Base-by-base conservation (phyloP, 169 alveolate species). In the Perkinsus olseni region DNA sequence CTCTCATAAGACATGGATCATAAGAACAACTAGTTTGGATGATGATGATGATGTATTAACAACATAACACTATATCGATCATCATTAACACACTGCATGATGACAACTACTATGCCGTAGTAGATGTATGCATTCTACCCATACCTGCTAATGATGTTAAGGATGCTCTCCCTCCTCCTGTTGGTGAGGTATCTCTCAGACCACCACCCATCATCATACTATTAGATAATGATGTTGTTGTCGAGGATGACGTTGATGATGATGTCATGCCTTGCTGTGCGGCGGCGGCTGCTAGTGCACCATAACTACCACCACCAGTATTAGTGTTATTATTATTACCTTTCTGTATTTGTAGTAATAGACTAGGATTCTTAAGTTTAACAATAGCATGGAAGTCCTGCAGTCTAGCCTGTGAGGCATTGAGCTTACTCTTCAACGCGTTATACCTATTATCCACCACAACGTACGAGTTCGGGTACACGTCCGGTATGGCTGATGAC, bases 331-430 rank as follows among this genome's bases (percentile, higher is more conserved):
- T n/a, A n/a, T n/a, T n/a, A 45, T 45, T 45, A 45, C 95, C 94
- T 94, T 96, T 97, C 94, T 97, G 97, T 40, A 97, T 95, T 94
- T 97, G 97, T 50, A 97, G 95, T 92, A 97, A 94, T 37, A 97
- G 97, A 6, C 98, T 95, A 6, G 99, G 99, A 93, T 97, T 97
- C 94, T 97, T 97, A 51, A 97, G 96, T 92, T 97, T 97, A 45
- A 97, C 97, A 50, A 97, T 92, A 24, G 96, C 96, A 39, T 94
- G 91, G 34, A 94, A 95, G 82, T 96, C 98, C 39, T 96, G 94
- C n/a, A 96, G 93, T 92, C 98, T 95, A 31, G 97, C 98, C 93
- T 98, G 98, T 97, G 97, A 95, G 39, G 97, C 94, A 34, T 98
- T 96, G 31, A 97, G 95, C 93, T 97, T 97, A 37, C 97, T 95